These are phyloP conservation scores for Alternaria alternata DNA, from an alignment of 2,329 filamentous ascomycete genomes.

Conservation along the genomic window DNA sequence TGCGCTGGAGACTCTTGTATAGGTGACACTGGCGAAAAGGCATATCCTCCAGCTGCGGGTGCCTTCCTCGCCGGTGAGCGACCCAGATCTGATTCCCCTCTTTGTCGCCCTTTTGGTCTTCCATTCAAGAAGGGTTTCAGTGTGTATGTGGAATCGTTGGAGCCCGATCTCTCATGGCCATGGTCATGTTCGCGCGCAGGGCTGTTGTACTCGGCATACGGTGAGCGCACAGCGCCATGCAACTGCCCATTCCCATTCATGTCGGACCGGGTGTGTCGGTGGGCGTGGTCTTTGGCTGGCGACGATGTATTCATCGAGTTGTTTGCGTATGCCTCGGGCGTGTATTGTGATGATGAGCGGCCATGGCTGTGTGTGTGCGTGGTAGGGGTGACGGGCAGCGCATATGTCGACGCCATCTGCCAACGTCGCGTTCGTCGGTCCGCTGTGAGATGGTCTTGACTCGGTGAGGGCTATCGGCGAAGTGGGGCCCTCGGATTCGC, in stretches of 20 bases:
- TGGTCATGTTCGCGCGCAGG: conserved; percentile 33
- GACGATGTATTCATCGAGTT: conserved; percentile 27
- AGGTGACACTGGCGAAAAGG: conserved; percentile 47
- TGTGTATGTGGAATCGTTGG: conserved; percentile 40
- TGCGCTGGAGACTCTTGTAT: conserved; percentile 42
- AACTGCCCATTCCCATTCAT: conserved; percentile 49
- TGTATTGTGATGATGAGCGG: conserved; percentile 51
- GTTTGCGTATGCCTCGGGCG: conserved; percentile 36
- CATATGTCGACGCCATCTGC: conserved; percentile 57
- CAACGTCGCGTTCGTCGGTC: conserved; percentile 25
- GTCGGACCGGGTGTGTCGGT: conserved; percentile 43
- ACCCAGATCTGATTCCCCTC: conserved; percentile 58
- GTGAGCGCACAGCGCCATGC: conserved; percentile 40
- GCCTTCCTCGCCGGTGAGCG: conserved; percentile 42
- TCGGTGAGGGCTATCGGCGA: conserved; percentile 12
- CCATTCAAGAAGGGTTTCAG: conserved; percentile 41
- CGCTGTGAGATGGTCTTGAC: conserved; percentile 29
- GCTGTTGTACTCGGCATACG: conserved; percentile 37
- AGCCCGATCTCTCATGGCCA: conserved; percentile 32
- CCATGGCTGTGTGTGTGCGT: conserved; percentile 47
- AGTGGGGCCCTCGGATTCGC: conserved; percentile 7
- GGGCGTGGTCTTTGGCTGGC: conserved; percentile 36
- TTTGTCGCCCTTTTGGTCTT: conserved; percentile 46
- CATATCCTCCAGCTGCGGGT: conserved; percentile 30
- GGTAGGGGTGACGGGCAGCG: conserved; percentile 49